Conservation (phyloP, 1,284 basidiomycete species). For the Calocybe gambosa region DNA sequence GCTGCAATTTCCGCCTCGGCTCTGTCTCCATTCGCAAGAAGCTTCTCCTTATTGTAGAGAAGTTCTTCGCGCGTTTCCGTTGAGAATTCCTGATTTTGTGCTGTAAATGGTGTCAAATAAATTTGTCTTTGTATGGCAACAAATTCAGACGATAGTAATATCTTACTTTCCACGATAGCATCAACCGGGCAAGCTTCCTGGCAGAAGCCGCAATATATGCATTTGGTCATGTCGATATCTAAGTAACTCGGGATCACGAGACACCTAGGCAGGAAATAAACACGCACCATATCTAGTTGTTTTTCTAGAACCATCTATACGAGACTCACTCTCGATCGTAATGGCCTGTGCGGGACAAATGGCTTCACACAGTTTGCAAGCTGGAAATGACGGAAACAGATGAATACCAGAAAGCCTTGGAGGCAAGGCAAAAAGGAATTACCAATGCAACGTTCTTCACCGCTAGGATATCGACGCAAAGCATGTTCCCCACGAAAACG, state of each 20-base stretch:
- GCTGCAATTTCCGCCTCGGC: constrained; percentile 97
- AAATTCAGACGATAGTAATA: constrained; percentile 1
- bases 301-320: constrained; percentile 91
- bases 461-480: constrained; percentile 94
- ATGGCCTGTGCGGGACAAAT: constrained; percentile 99
- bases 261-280: constrained; percentile 1
- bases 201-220: constrained; percentile 98
- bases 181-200: constrained; percentile 99
- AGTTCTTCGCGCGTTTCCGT: constrained; percentile 98
- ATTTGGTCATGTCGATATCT: constrained; percentile 97
- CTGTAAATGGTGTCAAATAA: constrained; percentile 33
- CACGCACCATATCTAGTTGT: constrained; percentile 91
- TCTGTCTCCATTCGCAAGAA: constrained; percentile 92
- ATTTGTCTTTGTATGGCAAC: constrained; percentile 9
- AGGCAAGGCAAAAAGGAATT: neutral
- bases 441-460: constrained; percentile 99
- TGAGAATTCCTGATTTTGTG: constrained; percentile 94
- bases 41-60: constrained; percentile 98
- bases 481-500: constrained; percentile 99
- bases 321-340: constrained; percentile 97
- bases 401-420: constrained; percentile 3
- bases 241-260: constrained; percentile 17
- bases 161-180: constrained; percentile 97
- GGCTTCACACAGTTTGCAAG: constrained; percentile 98
- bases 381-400: constrained; percentile 34